phyloP scores from a whole-genome alignment of 2,329 filamentous ascomycete genomes.

The Acrocalymma vagum region DNA sequence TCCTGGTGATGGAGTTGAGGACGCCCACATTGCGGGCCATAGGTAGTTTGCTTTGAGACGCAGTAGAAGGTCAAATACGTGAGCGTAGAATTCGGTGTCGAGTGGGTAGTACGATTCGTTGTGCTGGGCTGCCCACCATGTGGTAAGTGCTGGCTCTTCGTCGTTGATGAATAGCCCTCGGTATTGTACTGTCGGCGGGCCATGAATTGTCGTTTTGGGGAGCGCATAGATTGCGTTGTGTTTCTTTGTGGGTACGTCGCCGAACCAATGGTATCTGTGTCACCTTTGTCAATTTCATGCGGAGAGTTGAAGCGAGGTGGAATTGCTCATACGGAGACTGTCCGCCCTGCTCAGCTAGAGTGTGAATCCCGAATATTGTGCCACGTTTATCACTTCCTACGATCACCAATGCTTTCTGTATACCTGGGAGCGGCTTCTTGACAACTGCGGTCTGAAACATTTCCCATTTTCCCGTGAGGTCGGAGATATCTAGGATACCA shows the following conservation, averaged over 20 bases:
- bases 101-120: slow-evolving; percentile 8
- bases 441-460: slow-evolving; percentile 67
- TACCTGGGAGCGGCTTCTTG: slow-evolving; percentile 33
- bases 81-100: slow-evolving; percentile 14
- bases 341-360: slow-evolving; percentile 26
- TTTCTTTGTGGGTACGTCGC: slow-evolving; percentile 8
- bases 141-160: slow-evolving; percentile 69
- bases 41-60: slow-evolving; percentile 26
- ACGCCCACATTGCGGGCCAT: slow-evolving; percentile 32
- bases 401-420: slow-evolving; percentile 15
- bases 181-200: slow-evolving; percentile 69
- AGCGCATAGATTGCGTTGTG: slow-evolving; percentile 22
- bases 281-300: too few species aligned
- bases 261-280: slow-evolving; percentile 47
- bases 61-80: slow-evolving; percentile 20
- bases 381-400: slow-evolving; percentile 28
- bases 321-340: slow-evolving; percentile 23
- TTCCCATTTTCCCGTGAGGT: slow-evolving; percentile 67
- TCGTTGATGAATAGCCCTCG: slow-evolving; percentile 74
- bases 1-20: slow-evolving; percentile 19
- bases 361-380: slow-evolving; percentile 25
- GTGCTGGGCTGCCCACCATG: slow-evolving; percentile 62
- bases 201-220: slow-evolving; percentile 55
- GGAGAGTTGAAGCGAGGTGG: slow-evolving; percentile 16
- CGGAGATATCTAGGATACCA: slow-evolving; percentile 6